Conservation (phyloP, 1,284 basidiomycete species). For the Melampsora abietis-canadensis region DNA sequence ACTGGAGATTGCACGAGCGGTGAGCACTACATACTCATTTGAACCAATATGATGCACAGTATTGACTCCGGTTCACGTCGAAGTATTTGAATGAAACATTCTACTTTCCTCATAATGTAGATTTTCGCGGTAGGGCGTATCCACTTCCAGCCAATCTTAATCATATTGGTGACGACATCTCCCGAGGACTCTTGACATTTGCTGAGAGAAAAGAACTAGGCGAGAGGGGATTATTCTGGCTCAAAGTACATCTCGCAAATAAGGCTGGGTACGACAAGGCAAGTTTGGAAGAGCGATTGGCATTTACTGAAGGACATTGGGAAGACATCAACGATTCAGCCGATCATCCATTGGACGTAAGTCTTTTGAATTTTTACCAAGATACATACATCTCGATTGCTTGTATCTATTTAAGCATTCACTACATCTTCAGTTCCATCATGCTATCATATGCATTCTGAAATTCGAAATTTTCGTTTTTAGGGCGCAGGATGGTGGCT, state of each 20-base stretch:
- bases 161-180: slow-evolving; percentile 93
- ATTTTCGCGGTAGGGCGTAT: slow-evolving; percentile 96
- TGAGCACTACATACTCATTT: slow-evolving; percentile 55
- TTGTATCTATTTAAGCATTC: background rate
- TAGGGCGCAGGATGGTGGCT: slow-evolving; percentile 70
- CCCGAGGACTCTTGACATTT: slow-evolving; percentile 82
- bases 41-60: background rate
- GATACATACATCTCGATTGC: slow-evolving; percentile 21
- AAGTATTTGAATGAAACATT: slow-evolving; percentile 82
- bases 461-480: background rate
- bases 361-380: slow-evolving; percentile 46
- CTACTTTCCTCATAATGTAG: slow-evolving; percentile 94
- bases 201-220: slow-evolving; percentile 77
- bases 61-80: too few species aligned
- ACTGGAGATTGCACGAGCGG: slow-evolving; percentile 89
- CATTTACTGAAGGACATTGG: slow-evolving; percentile 71
- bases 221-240: slow-evolving; percentile 72
- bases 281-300: slow-evolving; percentile 81
- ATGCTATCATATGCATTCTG: too few species aligned
- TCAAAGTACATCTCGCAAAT: slow-evolving; percentile 91
- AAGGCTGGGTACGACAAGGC: slow-evolving; percentile 93
- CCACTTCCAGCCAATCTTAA: slow-evolving; percentile 93
- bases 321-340: slow-evolving; percentile 80
- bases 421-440: too few species aligned
- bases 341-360: slow-evolving; percentile 72